Base-by-base conservation (phyloP, 257 asterid species). In the Fraxinus excelsior region DNA sequence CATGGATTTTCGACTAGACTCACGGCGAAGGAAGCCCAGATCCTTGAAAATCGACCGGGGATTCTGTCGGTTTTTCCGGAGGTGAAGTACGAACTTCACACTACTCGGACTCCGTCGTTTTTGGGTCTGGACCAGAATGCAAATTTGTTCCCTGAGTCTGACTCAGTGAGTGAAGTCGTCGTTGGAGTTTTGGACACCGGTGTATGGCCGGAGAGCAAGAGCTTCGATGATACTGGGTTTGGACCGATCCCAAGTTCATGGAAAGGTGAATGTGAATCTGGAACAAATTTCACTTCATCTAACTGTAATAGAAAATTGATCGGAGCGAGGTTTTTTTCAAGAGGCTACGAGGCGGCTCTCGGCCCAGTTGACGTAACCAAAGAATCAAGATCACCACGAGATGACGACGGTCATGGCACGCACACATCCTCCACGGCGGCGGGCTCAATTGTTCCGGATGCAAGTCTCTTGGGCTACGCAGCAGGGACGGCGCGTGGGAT, bases 391-490 rank as follows among this genome's bases (percentile, higher is more conserved):
- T 95, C 98, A 6, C 88, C 99, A 4, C 81, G 97, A 0, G 99
- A 95, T 70, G 97, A 91, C 71, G 97, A 93, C 16, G 99, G 99
- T 1, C 98, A 95, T 9, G 98, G 99, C 29, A 93, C 99, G 35
- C 99, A 95, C 84, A 95, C 99, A 0, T 81, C 99, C 4, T 75
- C 97, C 37, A 95, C 98, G 1, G 97, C 99, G 18, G 93, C 90
- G 2, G 98, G 99, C 1, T 80, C 94, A 0, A 35, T 80, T 1
- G 99, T 95, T 11, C 1, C 89, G 10, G 91, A 87, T 44, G 96
- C 99, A 1, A 93, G 83, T 76, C 82, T 95, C 32, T 88, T 93
- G 32, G 97, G 98, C 0, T 95, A 87, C 72, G 99, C 98, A 0
- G 2, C 79, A 0, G 99, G 99, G 13, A 81, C 88, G n/a, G 99